Percentiles rank a stretch among this genome's conserved stretches.
Evolutionary conservation across 176 grass and related monocot species (phyloP).

Genomic region (Oryza brachyantha): DNA sequence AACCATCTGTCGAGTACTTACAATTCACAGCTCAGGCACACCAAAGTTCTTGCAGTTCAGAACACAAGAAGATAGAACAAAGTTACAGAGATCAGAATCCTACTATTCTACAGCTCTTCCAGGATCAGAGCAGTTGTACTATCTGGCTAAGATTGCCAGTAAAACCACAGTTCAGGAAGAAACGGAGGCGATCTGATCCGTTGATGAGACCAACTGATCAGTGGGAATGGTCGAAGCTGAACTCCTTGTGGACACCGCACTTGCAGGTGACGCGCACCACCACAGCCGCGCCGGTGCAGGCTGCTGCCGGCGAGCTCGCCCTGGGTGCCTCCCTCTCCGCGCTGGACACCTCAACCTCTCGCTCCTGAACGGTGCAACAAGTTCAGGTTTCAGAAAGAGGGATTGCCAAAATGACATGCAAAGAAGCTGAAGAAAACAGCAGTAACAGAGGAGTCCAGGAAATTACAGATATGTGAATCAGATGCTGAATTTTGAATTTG

Average conservation of each 20-base stretch:
- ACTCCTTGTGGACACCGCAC: conserved; percentile 26
- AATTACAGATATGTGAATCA: background rate
- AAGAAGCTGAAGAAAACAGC: background rate
- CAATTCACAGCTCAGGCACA: no score
- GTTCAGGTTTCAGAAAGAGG: background rate
- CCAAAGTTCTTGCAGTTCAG: background rate
- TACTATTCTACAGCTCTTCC: background rate
- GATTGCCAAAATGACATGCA: background rate
- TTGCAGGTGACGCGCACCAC: conserved; percentile 34
- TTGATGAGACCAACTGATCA: background rate
- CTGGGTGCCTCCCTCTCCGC: background rate
- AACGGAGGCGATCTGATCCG: background rate
- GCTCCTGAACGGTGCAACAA: background rate
- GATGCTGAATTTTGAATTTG: background rate
- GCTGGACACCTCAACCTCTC: conserved; percentile 28
- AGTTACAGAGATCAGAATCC: background rate
- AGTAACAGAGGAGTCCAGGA: background rate
- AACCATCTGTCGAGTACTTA: no score
- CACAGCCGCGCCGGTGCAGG: background rate
- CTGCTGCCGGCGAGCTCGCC: background rate
- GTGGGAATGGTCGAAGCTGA: conserved; percentile 20
- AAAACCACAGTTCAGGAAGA: background rate
- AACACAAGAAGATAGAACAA: background rate
- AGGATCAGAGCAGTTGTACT: background rate
- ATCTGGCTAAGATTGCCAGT: background rate